These are phyloP conservation scores for Aspergillus quadrilineatus DNA, from an alignment of 2,329 filamentous ascomycete species.

Conservation along the genomic window DNA sequence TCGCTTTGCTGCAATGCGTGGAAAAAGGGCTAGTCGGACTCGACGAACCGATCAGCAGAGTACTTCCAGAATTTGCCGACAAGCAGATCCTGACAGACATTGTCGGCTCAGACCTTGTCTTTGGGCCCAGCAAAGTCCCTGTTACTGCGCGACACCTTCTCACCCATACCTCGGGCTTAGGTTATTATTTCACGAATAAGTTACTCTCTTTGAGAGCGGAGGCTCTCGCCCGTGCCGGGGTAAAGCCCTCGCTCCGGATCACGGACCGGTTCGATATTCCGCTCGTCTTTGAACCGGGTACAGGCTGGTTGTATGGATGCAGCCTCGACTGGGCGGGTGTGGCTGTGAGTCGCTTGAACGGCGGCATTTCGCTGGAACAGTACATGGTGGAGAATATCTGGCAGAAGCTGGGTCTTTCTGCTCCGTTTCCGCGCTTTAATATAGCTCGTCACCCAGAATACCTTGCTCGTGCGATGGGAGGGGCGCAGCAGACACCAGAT, in stretches of 20 bases:
- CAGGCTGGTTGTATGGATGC: slow-evolving; percentile 7
- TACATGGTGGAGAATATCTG: slow-evolving; percentile 8
- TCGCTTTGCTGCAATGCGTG: slow-evolving; percentile 57
- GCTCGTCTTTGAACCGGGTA: slow-evolving; percentile 8
- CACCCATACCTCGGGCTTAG: slow-evolving; percentile 6
- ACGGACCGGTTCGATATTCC: background rate
- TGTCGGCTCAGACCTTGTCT: slow-evolving; percentile 33
- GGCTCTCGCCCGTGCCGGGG: background rate
- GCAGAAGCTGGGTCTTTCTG: background rate
- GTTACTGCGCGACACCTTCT: slow-evolving; percentile 9
- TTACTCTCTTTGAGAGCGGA: background rate
- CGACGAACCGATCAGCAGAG: slow-evolving; percentile 45
- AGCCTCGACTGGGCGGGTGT: slow-evolving; percentile 12
- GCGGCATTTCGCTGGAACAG: background rate
- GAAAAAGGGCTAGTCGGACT: slow-evolving; percentile 52
- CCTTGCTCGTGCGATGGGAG: background rate
- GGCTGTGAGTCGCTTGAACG: slow-evolving; percentile 2
- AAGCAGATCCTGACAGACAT: slow-evolving; percentile 53
- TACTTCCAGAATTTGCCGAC: slow-evolving; percentile 51
- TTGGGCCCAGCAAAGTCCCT: background rate
- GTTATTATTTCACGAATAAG: slow-evolving; percentile 1
- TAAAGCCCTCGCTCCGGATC: background rate
- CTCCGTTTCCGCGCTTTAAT: slow-evolving; percentile 3
- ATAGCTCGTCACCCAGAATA: slow-evolving; percentile 1
- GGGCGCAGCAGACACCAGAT: background rate